Conservation (phyloP, 2,329 filamentous ascomycete species). For the Blumeria graminis region DNA sequence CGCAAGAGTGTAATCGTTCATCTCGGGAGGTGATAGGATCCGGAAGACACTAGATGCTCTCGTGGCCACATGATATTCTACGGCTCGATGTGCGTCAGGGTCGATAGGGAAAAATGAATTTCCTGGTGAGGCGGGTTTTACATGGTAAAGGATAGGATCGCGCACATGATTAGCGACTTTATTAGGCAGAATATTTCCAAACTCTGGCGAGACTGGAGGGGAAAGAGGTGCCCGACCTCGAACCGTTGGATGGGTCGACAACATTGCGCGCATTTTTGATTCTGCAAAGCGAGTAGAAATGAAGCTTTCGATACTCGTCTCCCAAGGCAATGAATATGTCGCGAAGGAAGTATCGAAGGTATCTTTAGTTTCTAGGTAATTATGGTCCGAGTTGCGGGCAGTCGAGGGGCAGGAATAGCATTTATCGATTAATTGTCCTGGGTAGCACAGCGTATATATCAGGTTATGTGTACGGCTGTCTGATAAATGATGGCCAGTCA, state of each 20-base stretch:
- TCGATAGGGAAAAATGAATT: slow-evolving; percentile 26
- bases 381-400: neutral
- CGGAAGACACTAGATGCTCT: slow-evolving; percentile 17
- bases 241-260: slow-evolving; percentile 16
- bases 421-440: neutral
- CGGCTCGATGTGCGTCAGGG: slow-evolving; percentile 21
- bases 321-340: slow-evolving; percentile 8
- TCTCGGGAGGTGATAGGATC: slow-evolving; percentile 22
- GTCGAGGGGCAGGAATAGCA: slow-evolving; percentile 7
- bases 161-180: slow-evolving; percentile 15
- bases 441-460: too few relatives aligned
- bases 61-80: slow-evolving; percentile 20
- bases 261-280: slow-evolving; percentile 11
- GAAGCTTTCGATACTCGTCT: slow-evolving; percentile 28
- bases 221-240: slow-evolving; percentile 22
- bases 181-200: slow-evolving; percentile 9
- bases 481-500: slow-evolving; percentile 8
- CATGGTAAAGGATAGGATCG: slow-evolving; percentile 35
- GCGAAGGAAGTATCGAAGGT: slow-evolving; percentile 11
- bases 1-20: slow-evolving; percentile 28
- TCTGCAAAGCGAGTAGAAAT: slow-evolving; percentile 2
- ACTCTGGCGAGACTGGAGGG: slow-evolving; percentile 32
- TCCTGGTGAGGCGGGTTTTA: slow-evolving; percentile 19
- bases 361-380: slow-evolving; percentile 6
- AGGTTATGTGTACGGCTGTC: slow-evolving; percentile 12